phyloP scores from a whole-genome alignment of 1,284 basidiomycete species.

The Puccinia horiana region DNA sequence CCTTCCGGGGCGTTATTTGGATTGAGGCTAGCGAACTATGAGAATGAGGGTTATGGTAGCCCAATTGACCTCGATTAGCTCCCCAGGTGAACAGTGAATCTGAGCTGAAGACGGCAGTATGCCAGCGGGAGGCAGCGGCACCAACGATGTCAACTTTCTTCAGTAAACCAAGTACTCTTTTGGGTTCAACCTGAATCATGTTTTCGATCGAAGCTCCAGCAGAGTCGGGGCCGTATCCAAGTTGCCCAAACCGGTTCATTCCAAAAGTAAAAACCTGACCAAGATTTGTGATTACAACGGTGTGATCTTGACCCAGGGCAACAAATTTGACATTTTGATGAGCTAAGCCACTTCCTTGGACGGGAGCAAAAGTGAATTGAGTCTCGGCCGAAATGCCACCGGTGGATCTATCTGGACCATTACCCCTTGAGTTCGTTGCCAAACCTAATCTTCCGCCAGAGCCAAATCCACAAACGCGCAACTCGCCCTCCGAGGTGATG shows the following conservation, averaged over 20 bases:
- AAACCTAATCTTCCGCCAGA: conserved; percentile 69
- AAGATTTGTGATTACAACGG: conserved; percentile 74
- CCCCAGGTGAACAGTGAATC: conserved; percentile 92
- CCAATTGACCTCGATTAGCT: conserved; percentile 88
- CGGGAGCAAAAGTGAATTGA: conserved; percentile 70
- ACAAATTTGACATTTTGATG: conserved; percentile 66
- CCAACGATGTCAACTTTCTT: conserved; percentile 79
- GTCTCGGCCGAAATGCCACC: conserved; percentile 63
- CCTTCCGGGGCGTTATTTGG: conserved; percentile 78
- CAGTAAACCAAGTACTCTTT: conserved; percentile 73
- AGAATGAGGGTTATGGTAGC: conserved; percentile 62
- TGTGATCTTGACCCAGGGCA: conserved; percentile 91
- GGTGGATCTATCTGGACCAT: neutral
- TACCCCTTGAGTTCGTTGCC: neutral
- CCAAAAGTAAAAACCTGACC: conserved; percentile 92
- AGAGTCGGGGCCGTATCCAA: conserved; percentile 81
- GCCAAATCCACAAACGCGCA: conserved; percentile 82
- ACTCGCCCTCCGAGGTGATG: conserved; percentile 52
- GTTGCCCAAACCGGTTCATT: conserved; percentile 78
- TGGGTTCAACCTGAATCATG: conserved; percentile 73
- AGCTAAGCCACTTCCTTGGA: conserved; percentile 64
- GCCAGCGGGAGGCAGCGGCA: conserved; percentile 81
- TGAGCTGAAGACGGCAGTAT: conserved; percentile 84
- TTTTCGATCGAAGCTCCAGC: conserved; percentile 60
- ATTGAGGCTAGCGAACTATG: conserved; percentile 71